These are phyloP conservation scores for Picea mariana DNA, from an alignment of 83 land plant species.

Conservation along the genomic window DNA sequence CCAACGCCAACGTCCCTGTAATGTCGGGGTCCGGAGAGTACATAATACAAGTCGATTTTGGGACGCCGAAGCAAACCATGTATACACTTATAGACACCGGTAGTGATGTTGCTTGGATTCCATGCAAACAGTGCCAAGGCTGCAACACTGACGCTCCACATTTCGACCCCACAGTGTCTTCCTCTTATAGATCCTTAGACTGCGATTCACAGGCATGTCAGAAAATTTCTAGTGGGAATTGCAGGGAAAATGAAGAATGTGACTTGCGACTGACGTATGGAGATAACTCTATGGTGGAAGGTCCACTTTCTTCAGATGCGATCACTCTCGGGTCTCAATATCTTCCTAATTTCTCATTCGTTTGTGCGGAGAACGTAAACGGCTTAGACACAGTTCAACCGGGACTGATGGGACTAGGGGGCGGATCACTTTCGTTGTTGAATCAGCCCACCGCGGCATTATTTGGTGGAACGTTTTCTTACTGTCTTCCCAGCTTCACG, in stretches of 20 bases:
- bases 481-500: slow-evolving; percentile 65
- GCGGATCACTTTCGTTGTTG: slow-evolving; percentile 55
- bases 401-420: slow-evolving; percentile 77
- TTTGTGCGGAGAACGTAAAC: no score
- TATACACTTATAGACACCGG: slow-evolving; percentile 16
- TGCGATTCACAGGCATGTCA: slow-evolving; percentile 46
- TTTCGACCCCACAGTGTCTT: slow-evolving; percentile 42
- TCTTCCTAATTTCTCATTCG: slow-evolving; percentile 22
- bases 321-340: slow-evolving; percentile 29
- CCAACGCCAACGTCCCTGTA: background rate
- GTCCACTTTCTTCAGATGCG: slow-evolving; percentile 39
- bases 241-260: background rate
- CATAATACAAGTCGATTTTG: slow-evolving; percentile 1
- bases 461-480: slow-evolving; percentile 58
- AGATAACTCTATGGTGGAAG: slow-evolving; percentile 37
- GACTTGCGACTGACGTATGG: no score
- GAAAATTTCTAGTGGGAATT: slow-evolving; percentile 11
- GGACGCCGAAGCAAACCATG: background rate
- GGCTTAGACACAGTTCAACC: no score
- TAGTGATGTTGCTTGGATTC: slow-evolving; percentile 35
- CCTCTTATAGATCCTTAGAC: slow-evolving; percentile 26
- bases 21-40: background rate
- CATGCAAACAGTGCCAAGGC: slow-evolving; percentile 23
- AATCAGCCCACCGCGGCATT: slow-evolving; percentile 40
- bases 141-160: slow-evolving; percentile 19